phyloP scores from a whole-genome alignment of 768 basidiomycete species.

The Gelatoporia subvermispora region DNA sequence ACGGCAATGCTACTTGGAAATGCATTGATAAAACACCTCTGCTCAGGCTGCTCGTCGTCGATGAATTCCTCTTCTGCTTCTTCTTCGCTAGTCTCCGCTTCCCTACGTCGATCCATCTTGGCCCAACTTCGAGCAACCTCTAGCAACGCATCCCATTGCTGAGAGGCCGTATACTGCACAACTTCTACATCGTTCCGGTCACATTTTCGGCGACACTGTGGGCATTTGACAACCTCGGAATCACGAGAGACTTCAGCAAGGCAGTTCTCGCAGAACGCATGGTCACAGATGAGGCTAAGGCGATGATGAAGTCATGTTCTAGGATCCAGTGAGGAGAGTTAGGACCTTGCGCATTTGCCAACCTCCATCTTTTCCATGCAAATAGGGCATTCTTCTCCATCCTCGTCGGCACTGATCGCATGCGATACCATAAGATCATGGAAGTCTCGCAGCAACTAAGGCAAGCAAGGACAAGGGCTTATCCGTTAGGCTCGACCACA shows the following conservation, averaged over 20 bases:
- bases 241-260: constrained; percentile 21
- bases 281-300: constrained; percentile 38
- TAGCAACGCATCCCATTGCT: constrained; percentile 41
- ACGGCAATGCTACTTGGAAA: neutral
- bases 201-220: constrained; percentile 29
- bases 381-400: constrained; percentile 34
- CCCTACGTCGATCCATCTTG: constrained; percentile 31
- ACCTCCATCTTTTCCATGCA: constrained; percentile 31
- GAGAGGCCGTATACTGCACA: constrained; percentile 33
- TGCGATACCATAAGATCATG: constrained; percentile 32
- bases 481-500: too few relatives aligned
- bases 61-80: constrained; percentile 37
- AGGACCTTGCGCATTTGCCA: constrained; percentile 32
- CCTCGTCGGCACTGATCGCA: constrained; percentile 23
- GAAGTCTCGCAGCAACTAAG: constrained; percentile 37
- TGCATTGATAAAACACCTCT: neutral
- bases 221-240: constrained; percentile 31
- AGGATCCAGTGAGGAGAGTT: neutral
- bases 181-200: constrained; percentile 29
- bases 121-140: constrained; percentile 36
- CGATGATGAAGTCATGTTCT: neutral
- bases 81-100: constrained; percentile 37
- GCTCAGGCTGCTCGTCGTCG: constrained; percentile 18
- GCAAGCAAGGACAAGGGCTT: neutral
- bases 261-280: constrained; percentile 38